Conservation (phyloP, 768 basidiomycete genomes). For the Cantharellus anzutake region DNA sequence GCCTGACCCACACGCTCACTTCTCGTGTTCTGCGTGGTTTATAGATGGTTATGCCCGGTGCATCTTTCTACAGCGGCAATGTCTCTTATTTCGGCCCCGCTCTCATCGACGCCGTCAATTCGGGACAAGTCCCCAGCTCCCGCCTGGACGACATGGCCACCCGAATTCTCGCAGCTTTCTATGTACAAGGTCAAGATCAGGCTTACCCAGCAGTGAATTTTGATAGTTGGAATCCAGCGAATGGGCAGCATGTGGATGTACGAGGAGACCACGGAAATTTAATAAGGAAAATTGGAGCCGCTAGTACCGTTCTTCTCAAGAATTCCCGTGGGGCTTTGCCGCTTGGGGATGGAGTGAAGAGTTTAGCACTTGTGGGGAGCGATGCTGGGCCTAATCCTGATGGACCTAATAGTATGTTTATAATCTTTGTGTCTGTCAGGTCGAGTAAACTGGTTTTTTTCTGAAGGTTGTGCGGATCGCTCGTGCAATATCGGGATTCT, state of each 20-base stretch:
- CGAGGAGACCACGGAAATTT: neutral
- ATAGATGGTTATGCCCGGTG: conserved; percentile 18
- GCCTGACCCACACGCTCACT: too few relatives aligned
- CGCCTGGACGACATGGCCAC: conserved; percentile 36
- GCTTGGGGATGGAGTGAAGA: conserved; percentile 4
- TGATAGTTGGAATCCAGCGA: conserved; percentile 17
- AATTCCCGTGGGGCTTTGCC: neutral
- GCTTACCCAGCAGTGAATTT: conserved; percentile 52
- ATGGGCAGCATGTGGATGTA: too few relatives aligned
- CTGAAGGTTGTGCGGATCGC: conserved; percentile 29
- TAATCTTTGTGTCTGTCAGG: too few relatives aligned
- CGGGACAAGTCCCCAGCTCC: neutral
- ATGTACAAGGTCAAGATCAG: conserved; percentile 43
- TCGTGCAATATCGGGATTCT: conserved; percentile 34
- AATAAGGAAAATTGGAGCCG: conserved; percentile 14
- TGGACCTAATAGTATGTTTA: conserved; percentile 40
- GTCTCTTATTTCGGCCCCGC: conserved; percentile 20
- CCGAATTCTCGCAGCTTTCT: conserved; percentile 58
- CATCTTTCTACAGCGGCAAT: too few relatives aligned
- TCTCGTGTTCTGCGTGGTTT: neutral
- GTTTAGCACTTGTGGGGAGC: conserved; percentile 25
- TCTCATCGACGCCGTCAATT: conserved; percentile 38
- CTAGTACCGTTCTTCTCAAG: conserved; percentile 14
- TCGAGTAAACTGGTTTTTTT: too few relatives aligned
- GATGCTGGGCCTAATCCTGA: conserved; percentile 38